Evolutionary conservation across 306 rosid genomes (phyloP), one percentile per base, ranked within the genome.

Genomic region (Ormosia emarginata): DNA sequence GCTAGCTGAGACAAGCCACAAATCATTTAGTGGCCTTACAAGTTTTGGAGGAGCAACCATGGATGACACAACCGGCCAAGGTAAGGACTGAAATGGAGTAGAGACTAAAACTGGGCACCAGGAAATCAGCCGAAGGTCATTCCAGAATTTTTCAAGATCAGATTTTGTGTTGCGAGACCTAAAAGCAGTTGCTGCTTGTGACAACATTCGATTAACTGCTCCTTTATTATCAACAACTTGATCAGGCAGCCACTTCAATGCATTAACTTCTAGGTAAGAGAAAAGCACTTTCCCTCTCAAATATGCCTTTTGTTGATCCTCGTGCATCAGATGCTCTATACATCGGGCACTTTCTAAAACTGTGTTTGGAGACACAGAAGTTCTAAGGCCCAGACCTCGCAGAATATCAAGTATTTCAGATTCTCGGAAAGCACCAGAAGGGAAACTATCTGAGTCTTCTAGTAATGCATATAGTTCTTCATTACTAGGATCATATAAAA

Each of bases 1-100:
- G 92, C 99, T 92, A 41, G 98, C 99, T 36, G 99, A 95, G 86
- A 91, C 97, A 79, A 91, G 92, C 99, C 99, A 95, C 86, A 95
- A 75, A 83, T 95, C 99, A 57, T 82, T 83, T 3, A 74, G 83
- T 82, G 91, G 89, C 80, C 98, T 86, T 49, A 93, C 97, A 87
- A 93, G 86, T 89, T 93, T 95, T 55, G 99, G 99, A 75, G 99
- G 99, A 85, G 98, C 99, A 82, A 95, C 99, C 88, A 84, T 81
- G 78, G 98, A 90, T 78, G 95, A 88, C 63, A 87, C 95, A 59
- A 86, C 90, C 50, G 98, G 99, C 99, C 99, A 95, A 13, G 99
- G 99, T 83, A 95, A 77, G 24, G 90, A 85, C 77, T 82, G 83
- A 85, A 95, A 93, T 41, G 99, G 99, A 72, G 92, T 78, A 86